Base-by-base conservation (phyloP, 441 rosid genomes). In the Capsella rubella region DNA sequence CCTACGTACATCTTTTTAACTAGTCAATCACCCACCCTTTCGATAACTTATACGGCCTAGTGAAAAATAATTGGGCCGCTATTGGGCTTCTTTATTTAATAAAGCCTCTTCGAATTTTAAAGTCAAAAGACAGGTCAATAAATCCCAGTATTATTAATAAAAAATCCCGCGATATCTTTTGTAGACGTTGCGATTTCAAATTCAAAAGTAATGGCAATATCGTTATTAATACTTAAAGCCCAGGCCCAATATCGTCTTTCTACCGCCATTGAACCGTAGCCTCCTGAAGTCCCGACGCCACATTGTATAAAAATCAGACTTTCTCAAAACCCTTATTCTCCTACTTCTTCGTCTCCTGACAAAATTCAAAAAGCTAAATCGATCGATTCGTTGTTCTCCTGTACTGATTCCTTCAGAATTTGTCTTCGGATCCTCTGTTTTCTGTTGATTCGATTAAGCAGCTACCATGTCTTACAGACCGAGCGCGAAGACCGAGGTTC, bases 401-500 rank as follows among this genome's bases (percentile, higher is more conserved):
- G 4, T 12, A 39, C 42, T 3, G 14, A 61, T 28, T 63, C 27
- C 7, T 27, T 39, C 1, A 55, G 39, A 34, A 21, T 4, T 32
- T 39, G 3, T 21, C 25, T 21, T 21, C 8, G 37, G 11, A 15
- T 70, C 1, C 31, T 51, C 43, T 57, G 14, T 16, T 35, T 35
- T 35, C 28, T 32, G 25, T 5, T 63, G 32, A 21, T 54, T 73
- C n/a, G 27, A 25, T 47, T 8, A 14, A 57, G 49, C 13, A 2
- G 46, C 25, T 6, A 56, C 51, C 16, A 84, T 87, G 91, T 87
- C 91, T 72, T 80, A 80, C 3, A 81, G 78, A 73, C 91, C 91
- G 21, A 87, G 60, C 82, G 82, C 83, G 13, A 87, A 82, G 80
- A 71, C 88, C 2, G 89, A 85, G 84, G 87, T 79, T 49, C 87